phyloP scores from a whole-genome alignment of 1,284 basidiomycete species.

The Pseudomicrostroma phylloplanum region DNA sequence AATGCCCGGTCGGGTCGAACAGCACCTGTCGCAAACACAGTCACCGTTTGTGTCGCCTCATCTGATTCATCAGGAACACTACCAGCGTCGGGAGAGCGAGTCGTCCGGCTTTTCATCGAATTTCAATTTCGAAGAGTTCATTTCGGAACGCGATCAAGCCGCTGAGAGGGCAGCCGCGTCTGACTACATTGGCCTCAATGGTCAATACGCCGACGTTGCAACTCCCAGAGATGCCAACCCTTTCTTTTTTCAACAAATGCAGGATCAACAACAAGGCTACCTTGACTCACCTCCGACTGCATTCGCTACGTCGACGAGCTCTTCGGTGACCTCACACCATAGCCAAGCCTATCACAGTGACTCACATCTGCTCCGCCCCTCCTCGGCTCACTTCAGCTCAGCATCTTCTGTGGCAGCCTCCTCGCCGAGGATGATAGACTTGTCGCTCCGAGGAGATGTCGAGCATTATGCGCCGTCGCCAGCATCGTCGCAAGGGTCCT shows the following conservation, averaged over 20 bases:
- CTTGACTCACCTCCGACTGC: neutral
- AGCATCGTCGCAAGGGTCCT: no score
- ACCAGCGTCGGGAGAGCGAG: slow-evolving; percentile 7
- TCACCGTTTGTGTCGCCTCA: slow-evolving; percentile 18
- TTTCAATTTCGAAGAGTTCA: slow-evolving; percentile 39
- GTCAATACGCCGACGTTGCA: neutral
- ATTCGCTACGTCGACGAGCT: slow-evolving; percentile 12
- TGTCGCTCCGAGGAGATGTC: no score
- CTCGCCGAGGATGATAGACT: no score
- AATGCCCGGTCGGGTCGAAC: slow-evolving; percentile 23
- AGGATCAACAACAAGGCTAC: neutral
- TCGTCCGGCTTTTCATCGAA: slow-evolving; percentile 17
- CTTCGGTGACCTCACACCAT: slow-evolving; percentile 10
- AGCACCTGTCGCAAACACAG: slow-evolving; percentile 10
- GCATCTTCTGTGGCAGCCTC: no score
- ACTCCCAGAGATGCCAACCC: slow-evolving; percentile 3
- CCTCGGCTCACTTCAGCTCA: no score
- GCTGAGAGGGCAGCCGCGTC: neutral
- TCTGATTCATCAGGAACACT: slow-evolving; percentile 20
- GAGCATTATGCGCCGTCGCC: no score
- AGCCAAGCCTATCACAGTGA: no score
- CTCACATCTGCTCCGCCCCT: no score
- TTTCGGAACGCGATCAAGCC: slow-evolving; percentile 21
- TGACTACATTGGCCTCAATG: neutral
- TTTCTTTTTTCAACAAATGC: neutral